Conservation (phyloP, 805 yeast genomes). For the Candida sithepensis region DNA sequence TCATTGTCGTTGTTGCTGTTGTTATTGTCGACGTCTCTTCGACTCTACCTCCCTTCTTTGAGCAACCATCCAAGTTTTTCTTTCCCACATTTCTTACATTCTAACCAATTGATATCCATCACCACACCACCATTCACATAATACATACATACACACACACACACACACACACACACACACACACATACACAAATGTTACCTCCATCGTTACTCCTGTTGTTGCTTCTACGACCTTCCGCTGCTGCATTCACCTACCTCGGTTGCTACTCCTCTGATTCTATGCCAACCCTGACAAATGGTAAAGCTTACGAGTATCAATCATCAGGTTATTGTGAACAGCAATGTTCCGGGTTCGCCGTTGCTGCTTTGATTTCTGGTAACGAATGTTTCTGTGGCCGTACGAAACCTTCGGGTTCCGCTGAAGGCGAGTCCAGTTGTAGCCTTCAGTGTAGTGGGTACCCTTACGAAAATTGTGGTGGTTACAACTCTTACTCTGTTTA, state of each 20-base stretch:
- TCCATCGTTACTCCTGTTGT: background rate
- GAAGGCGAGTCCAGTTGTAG: conserved; percentile 39
- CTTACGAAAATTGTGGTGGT: conserved; percentile 60
- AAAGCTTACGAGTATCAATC: conserved; percentile 60
- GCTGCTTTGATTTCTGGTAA: conserved; percentile 52
- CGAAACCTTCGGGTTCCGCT: conserved; percentile 29
- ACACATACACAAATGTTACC: no score
- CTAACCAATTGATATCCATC: no score
- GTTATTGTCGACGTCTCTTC: no score
- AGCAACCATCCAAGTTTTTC: no score
- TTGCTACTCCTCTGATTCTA: conserved; percentile 26
- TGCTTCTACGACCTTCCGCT: background rate
- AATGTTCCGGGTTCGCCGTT: conserved; percentile 45
- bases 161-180: no score
- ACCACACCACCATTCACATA: no score
- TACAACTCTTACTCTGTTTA: conserved; percentile 46
- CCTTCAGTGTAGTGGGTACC: conserved; percentile 57
- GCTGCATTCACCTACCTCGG: conserved; percentile 24
- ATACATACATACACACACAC: no score
- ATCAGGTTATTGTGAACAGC: conserved; percentile 51
- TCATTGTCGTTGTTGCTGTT: no score
- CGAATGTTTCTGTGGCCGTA: conserved; percentile 65
- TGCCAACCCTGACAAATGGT: conserved; percentile 31
- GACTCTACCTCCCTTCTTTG: no score
- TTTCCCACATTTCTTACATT: no score